Base-by-base conservation (phyloP, 768 basidiomycete species). In the Russula lepida region DNA sequence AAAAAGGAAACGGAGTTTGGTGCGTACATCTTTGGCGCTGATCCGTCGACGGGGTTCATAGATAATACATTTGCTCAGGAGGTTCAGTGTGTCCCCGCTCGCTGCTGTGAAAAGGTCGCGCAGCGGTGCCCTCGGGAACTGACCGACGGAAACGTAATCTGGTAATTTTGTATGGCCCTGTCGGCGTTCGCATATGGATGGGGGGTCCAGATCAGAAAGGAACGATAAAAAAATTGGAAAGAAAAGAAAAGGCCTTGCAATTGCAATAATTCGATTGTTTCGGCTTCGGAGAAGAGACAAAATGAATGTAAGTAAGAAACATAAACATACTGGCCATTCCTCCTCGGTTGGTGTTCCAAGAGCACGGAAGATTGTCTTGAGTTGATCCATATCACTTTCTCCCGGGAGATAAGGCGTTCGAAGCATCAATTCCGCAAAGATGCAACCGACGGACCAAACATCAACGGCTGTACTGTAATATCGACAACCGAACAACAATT, bases 391-490 rank as follows among this genome's bases (percentile, higher is more conserved):
- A 72, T 98, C 97, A 54, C 84, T 89, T 66, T 97, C 95, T 19
- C 95, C 97, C 1, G 97, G 87, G 28, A 98, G 81, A 69, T 97
- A 99, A 2, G 97, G 97, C 27, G 89, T 93, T 17, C 97, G 84
- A 35, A 98, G 77, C 89, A 98, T 95, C 54, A 98, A 81, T 71
- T 99, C 97, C 3, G 95, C 92, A 69, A 98, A 95, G 65, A 99
- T 99, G 66, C 94, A 97, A 0, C 95, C 95, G 4, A 97, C 88
- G 11, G 95, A 97, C 95, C 95, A 99, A 33, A 93, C 84, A 72
- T 99, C 95, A 59, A 97, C 93, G 0, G 88, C 88, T 1, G 91
- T 85, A 68, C 92, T 84, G 72, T 99, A 98, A 72, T 91, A 89
- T 27, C 95, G 79, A 56, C 89, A 81, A 39, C 94, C 95, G 65